Evolutionary conservation across 345 rosid genomes (phyloP).

Genomic region (Moringa oleifera): DNA sequence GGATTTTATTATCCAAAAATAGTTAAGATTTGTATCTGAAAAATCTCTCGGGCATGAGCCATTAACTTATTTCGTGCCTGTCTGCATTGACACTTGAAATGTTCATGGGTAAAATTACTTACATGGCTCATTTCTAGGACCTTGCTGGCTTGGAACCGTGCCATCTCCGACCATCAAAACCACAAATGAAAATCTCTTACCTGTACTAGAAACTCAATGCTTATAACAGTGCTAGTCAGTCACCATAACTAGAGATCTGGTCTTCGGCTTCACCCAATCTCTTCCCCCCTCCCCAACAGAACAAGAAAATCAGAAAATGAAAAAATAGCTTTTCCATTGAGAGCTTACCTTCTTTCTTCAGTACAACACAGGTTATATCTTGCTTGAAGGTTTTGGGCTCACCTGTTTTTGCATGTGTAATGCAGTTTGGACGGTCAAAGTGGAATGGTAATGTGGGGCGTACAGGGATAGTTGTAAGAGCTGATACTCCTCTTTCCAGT

Average conservation of each 20-base stretch:
- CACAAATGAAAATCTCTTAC: too few relatives aligned
- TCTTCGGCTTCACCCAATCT: neutral
- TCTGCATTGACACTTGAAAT: too few relatives aligned
- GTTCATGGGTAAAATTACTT: too few relatives aligned
- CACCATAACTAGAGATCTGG: neutral
- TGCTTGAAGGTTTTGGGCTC: neutral
- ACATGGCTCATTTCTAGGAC: neutral
- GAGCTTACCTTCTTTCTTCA: neutral
- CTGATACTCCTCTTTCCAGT: slow-evolving; percentile 58
- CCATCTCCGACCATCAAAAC: too few relatives aligned
- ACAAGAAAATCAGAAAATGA: too few relatives aligned
- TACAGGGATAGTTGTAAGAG: slow-evolving; percentile 73
- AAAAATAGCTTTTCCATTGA: too few relatives aligned
- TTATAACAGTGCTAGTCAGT: neutral
- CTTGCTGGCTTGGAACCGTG: neutral
- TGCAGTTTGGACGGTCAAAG: slow-evolving; percentile 90
- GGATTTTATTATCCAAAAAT: neutral
- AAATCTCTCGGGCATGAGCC: neutral
- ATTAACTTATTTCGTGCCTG: too few relatives aligned
- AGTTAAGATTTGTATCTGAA: neutral
- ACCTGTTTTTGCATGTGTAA: neutral
- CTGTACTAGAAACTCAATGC: too few relatives aligned
- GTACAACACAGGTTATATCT: neutral
- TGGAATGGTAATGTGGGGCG: slow-evolving; percentile 88
- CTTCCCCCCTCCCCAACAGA: neutral